Evolutionary conservation across 371 early-diverging fungal species (phyloP).

Genomic region (Thermomucor indicae-seudaticae): DNA sequence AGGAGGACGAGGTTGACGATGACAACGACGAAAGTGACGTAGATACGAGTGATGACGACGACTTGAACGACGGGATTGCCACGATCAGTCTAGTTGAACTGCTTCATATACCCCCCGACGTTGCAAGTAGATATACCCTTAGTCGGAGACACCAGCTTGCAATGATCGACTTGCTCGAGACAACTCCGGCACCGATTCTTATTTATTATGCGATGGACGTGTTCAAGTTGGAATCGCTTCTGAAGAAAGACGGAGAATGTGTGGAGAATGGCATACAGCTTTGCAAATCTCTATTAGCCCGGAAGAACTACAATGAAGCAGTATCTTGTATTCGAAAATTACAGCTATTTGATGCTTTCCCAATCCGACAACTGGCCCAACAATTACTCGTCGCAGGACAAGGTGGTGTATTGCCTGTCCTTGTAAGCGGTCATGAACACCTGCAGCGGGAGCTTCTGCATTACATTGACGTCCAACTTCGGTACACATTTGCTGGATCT

Average conservation of each 20-base stretch:
- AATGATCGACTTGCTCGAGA: slow-evolving; percentile 15
- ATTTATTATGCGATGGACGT: slow-evolving; percentile 36
- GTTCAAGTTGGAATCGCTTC: slow-evolving; percentile 12
- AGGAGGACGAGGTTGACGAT: slow-evolving; percentile 6
- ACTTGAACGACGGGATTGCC: slow-evolving; percentile 4
- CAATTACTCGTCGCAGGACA: slow-evolving; percentile 21
- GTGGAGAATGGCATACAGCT: slow-evolving; percentile 28
- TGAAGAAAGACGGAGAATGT: slow-evolving; percentile 19
- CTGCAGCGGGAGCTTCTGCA: slow-evolving; percentile 22
- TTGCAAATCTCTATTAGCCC: slow-evolving; percentile 16
- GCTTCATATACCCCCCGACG: slow-evolving; percentile 16
- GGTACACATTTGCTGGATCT: slow-evolving; percentile 37
- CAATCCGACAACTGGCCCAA: slow-evolving; percentile 16
- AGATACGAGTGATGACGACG: slow-evolving; percentile 4
- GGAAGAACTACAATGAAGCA: slow-evolving; percentile 27
- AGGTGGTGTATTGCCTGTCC: slow-evolving; percentile 13
- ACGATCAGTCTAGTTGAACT: slow-evolving; percentile 11
- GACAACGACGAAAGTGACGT: slow-evolving; percentile 11
- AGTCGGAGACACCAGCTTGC: slow-evolving; percentile 18
- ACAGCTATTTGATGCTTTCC: slow-evolving; percentile 21
- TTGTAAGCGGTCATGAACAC: slow-evolving; percentile 10
- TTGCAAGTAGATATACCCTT: slow-evolving; percentile 8
- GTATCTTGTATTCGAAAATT: slow-evolving; percentile 26
- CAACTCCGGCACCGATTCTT: slow-evolving; percentile 20
- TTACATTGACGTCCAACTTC: slow-evolving; percentile 31